Base-by-base conservation (phyloP, 768 basidiomycete species). In the Tulasnella calospora region DNA sequence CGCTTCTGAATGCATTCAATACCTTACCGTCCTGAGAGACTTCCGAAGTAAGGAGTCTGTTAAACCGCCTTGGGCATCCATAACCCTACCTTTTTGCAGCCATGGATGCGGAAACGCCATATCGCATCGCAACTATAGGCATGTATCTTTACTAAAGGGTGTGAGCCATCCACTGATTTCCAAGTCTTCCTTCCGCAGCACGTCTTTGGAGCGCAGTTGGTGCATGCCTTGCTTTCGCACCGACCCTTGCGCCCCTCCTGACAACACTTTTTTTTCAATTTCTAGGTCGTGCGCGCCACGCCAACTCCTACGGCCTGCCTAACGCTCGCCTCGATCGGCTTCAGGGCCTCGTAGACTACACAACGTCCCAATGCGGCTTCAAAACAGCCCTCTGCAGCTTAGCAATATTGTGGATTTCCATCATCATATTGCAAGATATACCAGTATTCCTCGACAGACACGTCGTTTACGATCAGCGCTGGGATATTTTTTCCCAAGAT, bases 121-220 rank as follows among this genome's bases (percentile, higher is more conserved):
- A 76, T 44, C 75, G 75, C 33, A 36, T 57, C 30, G 75, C 75
- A 12, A 27, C 21, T 19, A 76, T 76, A 4, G 75, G 75, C 69
- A 55, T 38, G 75, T 19, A 15, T 13, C 36, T 3, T 12, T 6
- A 72, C 12, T 46, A 15, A 13, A 40, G n/a, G 3, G 12, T 27
- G 12, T 41, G 44, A 72, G 23, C 1, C 13, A n/a, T 23, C n/a
- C 21, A 19, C 38, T 72, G 2, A 72, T 21, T 6, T 23, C 36
- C 6, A 27, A 4, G 71, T 12, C 13, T 40, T 13, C 33, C 17
- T 44, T 15, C 21, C 10, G 17, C 19, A 78, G 77, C 77, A 36
- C 77, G 77, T 30, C 13, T 78, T 9, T 78, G 77, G 77, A 47
- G 10, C 44, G 71, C 71, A 41, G 44, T 78, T 13, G 77, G 77